Evolutionary conservation across 495 filamentous ascomycete species (phyloP).

Genomic region (Hyaloscypha finlandica): DNA sequence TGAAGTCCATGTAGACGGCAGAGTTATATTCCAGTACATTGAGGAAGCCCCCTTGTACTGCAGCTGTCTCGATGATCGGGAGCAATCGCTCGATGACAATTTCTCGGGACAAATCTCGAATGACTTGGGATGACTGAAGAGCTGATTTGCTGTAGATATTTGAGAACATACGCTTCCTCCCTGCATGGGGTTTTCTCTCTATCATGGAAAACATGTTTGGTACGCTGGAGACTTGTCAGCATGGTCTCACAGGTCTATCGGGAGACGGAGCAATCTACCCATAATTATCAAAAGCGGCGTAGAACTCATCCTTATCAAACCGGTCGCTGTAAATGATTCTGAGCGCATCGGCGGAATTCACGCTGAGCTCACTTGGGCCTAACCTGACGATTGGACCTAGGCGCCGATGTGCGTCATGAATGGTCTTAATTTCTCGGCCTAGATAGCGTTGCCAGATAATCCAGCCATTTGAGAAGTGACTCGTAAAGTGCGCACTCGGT

Average conservation of each 20-base stretch:
- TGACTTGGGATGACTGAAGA: constrained; percentile 61
- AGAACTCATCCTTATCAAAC: constrained; percentile 75
- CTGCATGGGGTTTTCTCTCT: constrained; percentile 52
- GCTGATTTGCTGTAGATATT: constrained; percentile 72
- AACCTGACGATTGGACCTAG: constrained; percentile 61
- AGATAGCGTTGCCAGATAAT: constrained; percentile 37
- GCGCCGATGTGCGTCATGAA: constrained; percentile 55
- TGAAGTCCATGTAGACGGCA: constrained; percentile 23
- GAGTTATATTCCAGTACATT: constrained; percentile 10
- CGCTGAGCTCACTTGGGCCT: constrained; percentile 61
- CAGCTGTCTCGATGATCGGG: constrained; percentile 38
- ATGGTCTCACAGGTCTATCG: neutral
- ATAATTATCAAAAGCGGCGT: constrained; percentile 62
- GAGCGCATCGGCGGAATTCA: constrained; percentile 65
- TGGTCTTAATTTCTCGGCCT: constrained; percentile 31
- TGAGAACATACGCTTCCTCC: constrained; percentile 64
- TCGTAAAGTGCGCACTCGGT: constrained; percentile 64
- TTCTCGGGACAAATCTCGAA: constrained; percentile 55
- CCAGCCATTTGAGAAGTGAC: constrained; percentile 58
- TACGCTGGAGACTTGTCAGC: constrained; percentile 34
- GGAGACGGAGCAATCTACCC: constrained; percentile 37
- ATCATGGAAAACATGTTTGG: constrained; percentile 47
- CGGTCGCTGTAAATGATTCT: constrained; percentile 69
- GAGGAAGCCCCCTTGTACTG: constrained; percentile 18
- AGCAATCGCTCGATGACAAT: constrained; percentile 64